Evolutionary conservation across 1,284 basidiomycete species (phyloP).

Genomic region (Ceratobasidium sp.): DNA sequence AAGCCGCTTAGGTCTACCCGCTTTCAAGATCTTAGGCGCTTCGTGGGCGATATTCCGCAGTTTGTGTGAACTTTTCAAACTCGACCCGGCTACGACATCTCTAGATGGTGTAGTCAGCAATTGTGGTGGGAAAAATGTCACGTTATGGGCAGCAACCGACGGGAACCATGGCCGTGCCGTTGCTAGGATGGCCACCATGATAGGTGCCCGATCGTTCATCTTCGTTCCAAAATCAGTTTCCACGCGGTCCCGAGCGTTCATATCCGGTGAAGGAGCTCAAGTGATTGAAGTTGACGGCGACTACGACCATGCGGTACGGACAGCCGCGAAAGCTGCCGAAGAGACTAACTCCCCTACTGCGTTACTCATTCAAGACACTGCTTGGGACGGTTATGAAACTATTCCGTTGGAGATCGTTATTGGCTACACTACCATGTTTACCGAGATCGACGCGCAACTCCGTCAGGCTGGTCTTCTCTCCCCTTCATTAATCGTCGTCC

Average conservation of each 20-base stretch:
- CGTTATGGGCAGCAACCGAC: constrained; percentile 46
- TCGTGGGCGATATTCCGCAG: constrained; percentile 45
- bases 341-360: constrained; percentile 10
- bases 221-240: constrained; percentile 40
- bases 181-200: constrained; percentile 41
- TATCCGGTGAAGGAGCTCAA: constrained; percentile 29
- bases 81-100: not conserved
- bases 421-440: constrained; percentile 47
- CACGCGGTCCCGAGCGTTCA: constrained; percentile 23
- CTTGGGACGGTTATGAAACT: constrained; percentile 43
- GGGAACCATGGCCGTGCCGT: constrained; percentile 50
- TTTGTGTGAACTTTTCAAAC: constrained; percentile 15
- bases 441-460: constrained; percentile 46
- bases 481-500: constrained; percentile 42
- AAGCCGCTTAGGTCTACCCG: constrained; percentile 45
- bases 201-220: constrained; percentile 30
- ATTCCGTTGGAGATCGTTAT: constrained; percentile 46
- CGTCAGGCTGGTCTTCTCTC: not conserved
- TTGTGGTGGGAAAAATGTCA: not conserved
- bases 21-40: constrained; percentile 50
- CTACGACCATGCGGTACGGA: constrained; percentile 41
- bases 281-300: constrained; percentile 21
- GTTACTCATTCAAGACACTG: constrained; percentile 46
- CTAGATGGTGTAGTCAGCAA: constrained; percentile 9
- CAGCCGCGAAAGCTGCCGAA: constrained; percentile 14